Percentiles rank a stretch among this genome's conserved stretches.
Evolutionary conservation across 768 basidiomycete species (phyloP).

Genomic region (Cytidiella melzeri): DNA sequence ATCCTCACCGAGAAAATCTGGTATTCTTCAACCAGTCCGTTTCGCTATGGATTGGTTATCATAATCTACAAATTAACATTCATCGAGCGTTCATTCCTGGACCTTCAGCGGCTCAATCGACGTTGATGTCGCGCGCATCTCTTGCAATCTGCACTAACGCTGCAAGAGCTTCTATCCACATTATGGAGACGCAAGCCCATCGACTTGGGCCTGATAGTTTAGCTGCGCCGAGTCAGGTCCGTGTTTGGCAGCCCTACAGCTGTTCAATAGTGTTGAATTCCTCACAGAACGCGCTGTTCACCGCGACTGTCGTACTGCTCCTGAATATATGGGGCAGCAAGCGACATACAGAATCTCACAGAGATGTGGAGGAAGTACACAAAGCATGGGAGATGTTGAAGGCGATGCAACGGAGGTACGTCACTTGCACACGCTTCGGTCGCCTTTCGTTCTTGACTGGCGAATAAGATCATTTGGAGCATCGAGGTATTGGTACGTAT

Average conservation of each 20-base stretch:
- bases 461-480: neutral
- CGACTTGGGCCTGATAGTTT: neutral
- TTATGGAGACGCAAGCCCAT: slow-evolving; percentile 48
- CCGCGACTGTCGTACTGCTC: slow-evolving; percentile 45
- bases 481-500: neutral
- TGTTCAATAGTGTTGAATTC: too few relatives aligned
- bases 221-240: neutral
- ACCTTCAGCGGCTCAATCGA: slow-evolving; percentile 37
- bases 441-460: neutral
- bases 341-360: slow-evolving; percentile 28
- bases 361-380: slow-evolving; percentile 46
- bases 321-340: slow-evolving; percentile 52
- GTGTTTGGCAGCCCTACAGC: too few relatives aligned
- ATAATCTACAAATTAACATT: slow-evolving; percentile 54
- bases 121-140: slow-evolving; percentile 46
- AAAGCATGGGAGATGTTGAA: slow-evolving; percentile 35
- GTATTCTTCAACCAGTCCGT: slow-evolving; percentile 30
- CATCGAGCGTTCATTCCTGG: slow-evolving; percentile 78
- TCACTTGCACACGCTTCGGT: neutral
- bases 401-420: slow-evolving; percentile 10
- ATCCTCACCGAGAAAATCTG: slow-evolving; percentile 17
- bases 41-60: slow-evolving; percentile 35
- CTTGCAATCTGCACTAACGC: slow-evolving; percentile 83
- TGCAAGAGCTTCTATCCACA: slow-evolving; percentile 66
- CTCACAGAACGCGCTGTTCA: slow-evolving; percentile 32